A percentile compares a stretch with the other conserved stretches of the same genome.
Conservation (phyloP, 208 protist genomes). For the Wallacemonas rigidus region DNA sequence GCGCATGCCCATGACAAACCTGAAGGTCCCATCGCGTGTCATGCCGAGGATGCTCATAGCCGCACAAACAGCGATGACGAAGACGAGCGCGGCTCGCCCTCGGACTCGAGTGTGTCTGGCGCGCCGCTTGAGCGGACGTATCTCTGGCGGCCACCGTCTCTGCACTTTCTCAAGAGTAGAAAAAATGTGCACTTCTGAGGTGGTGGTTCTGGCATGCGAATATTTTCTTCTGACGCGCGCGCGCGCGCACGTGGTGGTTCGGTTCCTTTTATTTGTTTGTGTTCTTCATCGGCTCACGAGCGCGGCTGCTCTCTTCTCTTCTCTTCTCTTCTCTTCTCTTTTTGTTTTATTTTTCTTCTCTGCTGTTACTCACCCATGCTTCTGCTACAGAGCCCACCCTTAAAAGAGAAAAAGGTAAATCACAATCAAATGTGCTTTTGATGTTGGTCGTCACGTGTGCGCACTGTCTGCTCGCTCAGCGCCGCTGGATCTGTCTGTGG, state of each 20-base stretch:
- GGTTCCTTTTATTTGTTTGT: constrained; percentile 2
- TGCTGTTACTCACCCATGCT: not conserved
- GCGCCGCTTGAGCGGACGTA: constrained; percentile 8
- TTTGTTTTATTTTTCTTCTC: not conserved
- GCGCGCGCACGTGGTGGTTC: not conserved
- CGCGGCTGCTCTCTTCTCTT: not conserved
- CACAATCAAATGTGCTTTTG: too few species aligned
- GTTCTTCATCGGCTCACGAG: not conserved
- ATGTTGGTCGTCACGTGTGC: too few species aligned
- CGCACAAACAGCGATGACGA: not conserved
- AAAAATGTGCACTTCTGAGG: constrained; percentile 4
- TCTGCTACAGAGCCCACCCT: not conserved
- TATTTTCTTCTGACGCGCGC: not conserved
- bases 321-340: constrained; percentile 1
- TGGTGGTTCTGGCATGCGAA: not conserved
- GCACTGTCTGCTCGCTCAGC: too few species aligned
- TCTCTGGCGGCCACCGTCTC: constrained; percentile 39
- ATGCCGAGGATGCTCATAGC: too few species aligned
- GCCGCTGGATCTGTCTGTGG: too few species aligned
- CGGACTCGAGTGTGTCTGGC: not conserved
- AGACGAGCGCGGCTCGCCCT: not conserved
- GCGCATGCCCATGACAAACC: not conserved
- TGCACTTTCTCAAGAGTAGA: constrained; percentile 27
- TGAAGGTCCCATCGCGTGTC: not conserved
- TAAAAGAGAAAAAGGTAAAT: not conserved